A percentile compares a stretch with the other conserved stretches of the same genome.
Evolutionary conservation across 495 filamentous ascomycete genomes (phyloP).

Genomic region (Neurospora sp.): DNA sequence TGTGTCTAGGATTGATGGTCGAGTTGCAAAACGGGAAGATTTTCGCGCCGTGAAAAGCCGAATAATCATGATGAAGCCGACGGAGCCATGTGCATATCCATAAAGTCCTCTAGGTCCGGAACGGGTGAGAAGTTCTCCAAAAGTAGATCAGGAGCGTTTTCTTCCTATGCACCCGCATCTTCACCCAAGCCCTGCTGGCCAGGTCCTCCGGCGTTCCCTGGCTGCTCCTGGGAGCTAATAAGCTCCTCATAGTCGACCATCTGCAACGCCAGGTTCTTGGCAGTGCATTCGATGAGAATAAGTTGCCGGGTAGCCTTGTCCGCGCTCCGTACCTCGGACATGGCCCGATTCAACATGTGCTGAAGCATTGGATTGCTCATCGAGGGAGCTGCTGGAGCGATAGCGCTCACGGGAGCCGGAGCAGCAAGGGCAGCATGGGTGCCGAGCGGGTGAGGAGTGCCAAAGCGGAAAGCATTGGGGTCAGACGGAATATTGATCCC

Average conservation of each 20-base stretch:
- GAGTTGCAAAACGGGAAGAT: neutral
- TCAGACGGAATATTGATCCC: constrained; percentile 14
- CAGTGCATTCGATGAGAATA: constrained; percentile 30
- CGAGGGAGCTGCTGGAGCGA: constrained; percentile 15
- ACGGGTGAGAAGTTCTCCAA: neutral
- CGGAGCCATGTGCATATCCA: neutral
- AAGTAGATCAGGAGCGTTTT: neutral
- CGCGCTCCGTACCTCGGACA: constrained; percentile 29
- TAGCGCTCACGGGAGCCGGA: constrained; percentile 2
- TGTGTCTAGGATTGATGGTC: neutral
- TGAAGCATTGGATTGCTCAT: constrained; percentile 28
- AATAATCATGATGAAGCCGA: neutral
- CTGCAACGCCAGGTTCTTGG: constrained; percentile 35
- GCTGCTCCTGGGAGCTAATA: constrained; percentile 6
- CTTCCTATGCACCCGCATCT: constrained; percentile 14
- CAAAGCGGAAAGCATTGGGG: constrained; percentile 10
- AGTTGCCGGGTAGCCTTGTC: constrained; percentile 31
- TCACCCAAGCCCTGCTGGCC: constrained; percentile 21
- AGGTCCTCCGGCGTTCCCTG: neutral
- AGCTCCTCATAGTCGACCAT: constrained; percentile 33
- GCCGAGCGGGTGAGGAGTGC: constrained; percentile 6
- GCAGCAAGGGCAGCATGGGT: constrained; percentile 7
- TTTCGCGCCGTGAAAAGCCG: neutral
- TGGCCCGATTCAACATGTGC: constrained; percentile 27
- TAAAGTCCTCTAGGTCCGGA: neutral